A percentile compares a stretch with the other conserved stretches of the same genome.
phyloP scores from a whole-genome alignment of 164 flowering plant genomes.

The Cinnamomum chago region DNA sequence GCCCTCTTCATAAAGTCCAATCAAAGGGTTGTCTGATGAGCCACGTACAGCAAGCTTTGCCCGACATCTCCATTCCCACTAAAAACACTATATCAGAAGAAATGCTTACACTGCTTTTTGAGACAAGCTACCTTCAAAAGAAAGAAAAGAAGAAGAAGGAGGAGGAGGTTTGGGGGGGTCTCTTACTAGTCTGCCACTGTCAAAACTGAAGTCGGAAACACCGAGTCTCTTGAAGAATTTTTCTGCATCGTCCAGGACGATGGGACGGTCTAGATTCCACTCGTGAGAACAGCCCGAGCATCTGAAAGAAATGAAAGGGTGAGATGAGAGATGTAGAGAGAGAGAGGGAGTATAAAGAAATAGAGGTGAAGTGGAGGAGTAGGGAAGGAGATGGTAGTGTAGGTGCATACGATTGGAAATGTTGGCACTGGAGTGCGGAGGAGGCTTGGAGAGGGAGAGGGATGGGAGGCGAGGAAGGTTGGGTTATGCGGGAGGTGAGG shows the following conservation, averaged over 20 bases:
- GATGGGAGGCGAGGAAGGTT: not conserved
- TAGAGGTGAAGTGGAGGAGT: not conserved
- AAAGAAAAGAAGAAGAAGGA: not conserved
- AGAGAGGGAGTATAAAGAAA: not conserved
- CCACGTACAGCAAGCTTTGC: slow-evolving; percentile 96
- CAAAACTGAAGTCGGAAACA: slow-evolving; percentile 57
- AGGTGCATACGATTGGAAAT: slow-evolving; percentile 66
- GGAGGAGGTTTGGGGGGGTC: too few species aligned
- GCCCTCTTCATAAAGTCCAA: slow-evolving; percentile 88
- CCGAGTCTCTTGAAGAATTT: slow-evolving; percentile 60
- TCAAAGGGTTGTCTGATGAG: slow-evolving; percentile 51
- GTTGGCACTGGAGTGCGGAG: slow-evolving; percentile 77
- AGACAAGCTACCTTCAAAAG: not conserved
- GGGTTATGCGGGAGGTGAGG: not conserved
- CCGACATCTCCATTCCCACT: slow-evolving; percentile 98
- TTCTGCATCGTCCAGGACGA: slow-evolving; percentile 48
- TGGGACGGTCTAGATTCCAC: slow-evolving; percentile 68
- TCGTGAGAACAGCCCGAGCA: slow-evolving; percentile 90
- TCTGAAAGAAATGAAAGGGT: slow-evolving; percentile 30
- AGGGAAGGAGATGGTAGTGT: not conserved
- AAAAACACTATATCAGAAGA: slow-evolving; percentile 6
- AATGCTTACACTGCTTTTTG: not conserved
- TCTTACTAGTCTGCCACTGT: slow-evolving; percentile 62
- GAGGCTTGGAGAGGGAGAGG: slow-evolving; percentile 16
- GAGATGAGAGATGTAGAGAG: too few species aligned